A percentile compares a stretch with the other conserved stretches of the same genome.
Evolutionary conservation across 2,329 filamentous ascomycete species (phyloP).

Genomic region (Hypoxylon sp.): DNA sequence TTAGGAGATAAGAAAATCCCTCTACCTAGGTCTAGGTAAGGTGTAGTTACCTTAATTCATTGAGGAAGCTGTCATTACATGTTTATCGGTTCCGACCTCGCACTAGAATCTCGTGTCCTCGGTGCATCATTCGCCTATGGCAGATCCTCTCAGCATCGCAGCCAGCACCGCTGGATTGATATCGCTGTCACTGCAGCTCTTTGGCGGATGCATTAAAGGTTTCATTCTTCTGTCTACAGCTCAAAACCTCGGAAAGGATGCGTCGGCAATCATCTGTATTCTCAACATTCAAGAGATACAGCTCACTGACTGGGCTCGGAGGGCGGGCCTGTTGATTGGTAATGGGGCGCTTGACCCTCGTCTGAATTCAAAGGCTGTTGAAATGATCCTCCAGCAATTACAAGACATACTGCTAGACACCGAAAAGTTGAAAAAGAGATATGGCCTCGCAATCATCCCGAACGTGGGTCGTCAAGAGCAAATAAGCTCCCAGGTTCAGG

Average conservation of each 20-base stretch:
- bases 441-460: background rate
- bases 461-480: background rate
- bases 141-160: constrained; percentile 12
- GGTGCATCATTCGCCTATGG: background rate
- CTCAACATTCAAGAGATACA: constrained; percentile 13
- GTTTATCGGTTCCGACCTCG: background rate
- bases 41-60: too few species aligned
- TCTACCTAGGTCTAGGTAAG: background rate
- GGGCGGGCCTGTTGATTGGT: constrained; percentile 7
- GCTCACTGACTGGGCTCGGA: constrained; percentile 12
- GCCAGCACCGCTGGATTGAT: constrained; percentile 8
- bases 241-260: constrained; percentile 13
- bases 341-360: background rate
- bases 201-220: constrained; percentile 10
- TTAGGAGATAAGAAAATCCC: constrained; percentile 1
- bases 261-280: constrained; percentile 7
- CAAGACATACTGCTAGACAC: constrained; percentile 14
- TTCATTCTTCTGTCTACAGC: constrained; percentile 11
- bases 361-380: constrained; percentile 6
- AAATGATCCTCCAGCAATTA: constrained; percentile 12
- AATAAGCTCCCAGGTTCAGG: background rate
- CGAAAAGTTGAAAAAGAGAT: constrained; percentile 6
- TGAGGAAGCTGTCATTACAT: too few species aligned
- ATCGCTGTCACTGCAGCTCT: constrained; percentile 6
- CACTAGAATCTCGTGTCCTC: background rate